Percentiles rank a stretch among this genome's conserved stretches.
These are phyloP conservation scores for Cercospora sp. DNA, from an alignment of 2,329 filamentous ascomycete species.

Conservation along the genomic window DNA sequence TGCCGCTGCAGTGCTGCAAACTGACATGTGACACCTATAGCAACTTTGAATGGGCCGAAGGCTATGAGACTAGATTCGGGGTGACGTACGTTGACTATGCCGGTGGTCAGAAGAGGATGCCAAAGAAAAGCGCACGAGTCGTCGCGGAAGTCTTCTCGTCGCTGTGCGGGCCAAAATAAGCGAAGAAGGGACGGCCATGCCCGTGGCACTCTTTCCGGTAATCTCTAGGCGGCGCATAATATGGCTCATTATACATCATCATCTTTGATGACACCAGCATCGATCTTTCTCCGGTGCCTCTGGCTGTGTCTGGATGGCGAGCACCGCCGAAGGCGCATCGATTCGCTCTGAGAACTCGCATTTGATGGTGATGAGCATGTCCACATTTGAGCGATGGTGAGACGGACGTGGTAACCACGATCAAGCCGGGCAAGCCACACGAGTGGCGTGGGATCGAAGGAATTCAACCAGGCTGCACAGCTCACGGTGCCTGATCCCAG, in stretches of 20 bases:
- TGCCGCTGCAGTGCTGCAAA: background rate
- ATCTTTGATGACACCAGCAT: constrained; percentile 8
- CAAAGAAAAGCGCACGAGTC: constrained; percentile 79
- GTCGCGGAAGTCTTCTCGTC: constrained; percentile 47
- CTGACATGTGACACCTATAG: constrained; percentile 38
- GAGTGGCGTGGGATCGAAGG: background rate
- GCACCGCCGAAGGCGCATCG: background rate
- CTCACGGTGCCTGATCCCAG: background rate
- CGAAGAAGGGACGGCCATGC: constrained; percentile 1
- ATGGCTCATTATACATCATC: constrained; percentile 13
- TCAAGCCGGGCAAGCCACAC: background rate
- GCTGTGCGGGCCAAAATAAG: constrained; percentile 8
- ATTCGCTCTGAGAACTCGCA: background rate
- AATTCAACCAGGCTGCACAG: constrained; percentile 3
- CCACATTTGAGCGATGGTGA: background rate
- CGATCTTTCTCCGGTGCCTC: constrained; percentile 5
- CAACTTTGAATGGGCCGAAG: constrained; percentile 78
- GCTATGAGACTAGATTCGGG: constrained; percentile 82
- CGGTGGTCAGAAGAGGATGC: constrained; percentile 73
- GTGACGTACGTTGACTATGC: constrained; percentile 82
- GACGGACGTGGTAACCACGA: background rate
- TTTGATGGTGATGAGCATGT: background rate
- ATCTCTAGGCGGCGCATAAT: constrained; percentile 13
- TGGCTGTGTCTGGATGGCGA: background rate
- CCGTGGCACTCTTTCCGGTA: constrained; percentile 14